Base-by-base conservation (phyloP, 75 land plant genomes). In the Gnetum montanum region DNA sequence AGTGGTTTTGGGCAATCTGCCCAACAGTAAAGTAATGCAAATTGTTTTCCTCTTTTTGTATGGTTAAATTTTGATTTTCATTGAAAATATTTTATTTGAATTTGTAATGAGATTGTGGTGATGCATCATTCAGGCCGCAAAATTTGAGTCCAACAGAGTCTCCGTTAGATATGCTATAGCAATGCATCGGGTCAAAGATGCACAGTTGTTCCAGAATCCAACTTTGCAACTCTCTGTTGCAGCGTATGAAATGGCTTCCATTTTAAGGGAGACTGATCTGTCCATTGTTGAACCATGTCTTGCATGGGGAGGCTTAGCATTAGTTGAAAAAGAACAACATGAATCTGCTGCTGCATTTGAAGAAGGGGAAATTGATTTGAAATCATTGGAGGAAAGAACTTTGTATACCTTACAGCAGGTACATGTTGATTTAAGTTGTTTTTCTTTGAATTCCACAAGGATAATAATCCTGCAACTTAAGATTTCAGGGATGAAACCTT, bases 201-300 rank as follows among this genome's bases (percentile, higher is more conserved):
- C 85, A 40, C 85, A 88, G 56, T 70, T 76, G 58, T 77, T 71
- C 35, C 86, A 85, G 56, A 73, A 72, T 67, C 70, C 77, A 31
- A 54, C 56, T 22, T 77, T 81, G 33, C 93, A 88, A 66, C 70
- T 88, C 18, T 57, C 82, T 0, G 84, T 76, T 81, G 94, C 94
- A 36, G 82, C 82, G 41, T 81, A 88, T 68, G 94, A 88, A 43
- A 84, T 88, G 82, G 85, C 82, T 31, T 83, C 89, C 22, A 63
- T 88, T 30, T 54, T 84, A 4, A 77, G 78, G 60, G 93, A 86
- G 67, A 90, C 80, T 43, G 90, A 88, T 65, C 59, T 82, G 5
- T 49, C 58, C 29, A 37, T 49, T 19, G 51, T 81, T 58, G 80
- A 85, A 26, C 74, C 59, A 41, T 74, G 73, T 4, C 57, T 77